Conservation (phyloP, 495 filamentous ascomycete genomes). For the Darksidea phi region DNA sequence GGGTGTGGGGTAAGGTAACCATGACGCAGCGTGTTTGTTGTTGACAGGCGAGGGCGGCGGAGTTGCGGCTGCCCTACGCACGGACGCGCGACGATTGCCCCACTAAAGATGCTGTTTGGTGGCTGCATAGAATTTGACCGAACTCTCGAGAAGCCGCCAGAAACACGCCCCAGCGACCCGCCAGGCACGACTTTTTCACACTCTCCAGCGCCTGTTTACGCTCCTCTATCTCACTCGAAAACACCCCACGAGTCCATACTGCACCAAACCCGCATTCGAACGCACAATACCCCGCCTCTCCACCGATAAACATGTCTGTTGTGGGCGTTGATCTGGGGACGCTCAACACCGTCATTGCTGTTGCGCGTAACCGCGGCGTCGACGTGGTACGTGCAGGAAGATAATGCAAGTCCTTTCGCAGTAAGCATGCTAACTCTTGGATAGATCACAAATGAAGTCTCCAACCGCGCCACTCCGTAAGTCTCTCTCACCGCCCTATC, state of each 20-base stretch:
- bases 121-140: neutral
- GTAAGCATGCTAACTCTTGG: conserved; percentile 11
- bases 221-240: no score
- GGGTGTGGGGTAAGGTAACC: no score
- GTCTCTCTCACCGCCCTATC: conserved; percentile 42
- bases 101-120: no score
- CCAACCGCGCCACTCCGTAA: conserved; percentile 96
- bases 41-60: neutral
- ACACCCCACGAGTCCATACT: neutral
- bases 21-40: conserved; percentile 1
- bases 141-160: conserved; percentile 10
- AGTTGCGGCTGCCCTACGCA: neutral
- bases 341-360: conserved; percentile 95
- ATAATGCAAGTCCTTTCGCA: neutral
- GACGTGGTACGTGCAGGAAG: conserved; percentile 84
- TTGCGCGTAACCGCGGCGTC: conserved; percentile 95
- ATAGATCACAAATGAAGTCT: conserved; percentile 98
- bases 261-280: neutral
- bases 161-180: neutral
- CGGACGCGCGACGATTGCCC: no score
- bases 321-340: conserved; percentile 95
- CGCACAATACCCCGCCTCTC: conserved; percentile 21
- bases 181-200: neutral
- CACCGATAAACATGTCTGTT: conserved; percentile 60
- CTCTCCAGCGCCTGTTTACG: neutral